phyloP scores from a whole-genome alignment of 2,329 filamentous ascomycete species.

The Neoscytalidium dimidiatum region DNA sequence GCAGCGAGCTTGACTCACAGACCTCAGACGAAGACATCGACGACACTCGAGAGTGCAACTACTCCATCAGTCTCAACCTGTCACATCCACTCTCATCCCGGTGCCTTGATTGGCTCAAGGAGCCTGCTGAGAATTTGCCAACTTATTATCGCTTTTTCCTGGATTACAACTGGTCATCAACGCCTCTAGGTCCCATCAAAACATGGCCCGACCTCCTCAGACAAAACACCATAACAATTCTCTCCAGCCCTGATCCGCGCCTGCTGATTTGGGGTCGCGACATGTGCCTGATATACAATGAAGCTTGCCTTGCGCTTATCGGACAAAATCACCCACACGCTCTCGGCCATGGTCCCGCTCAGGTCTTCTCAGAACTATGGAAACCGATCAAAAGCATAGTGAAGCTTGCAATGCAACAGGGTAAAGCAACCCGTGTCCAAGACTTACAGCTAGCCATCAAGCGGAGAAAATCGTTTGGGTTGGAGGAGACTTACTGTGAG shows the following conservation, averaged over 20 bases:
- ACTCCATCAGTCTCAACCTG: background rate
- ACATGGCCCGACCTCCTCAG: slow-evolving; percentile 69
- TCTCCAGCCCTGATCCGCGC: slow-evolving; percentile 56
- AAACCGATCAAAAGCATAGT: slow-evolving; percentile 1
- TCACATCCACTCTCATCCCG: background rate
- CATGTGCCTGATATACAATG: slow-evolving; percentile 72
- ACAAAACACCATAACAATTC: slow-evolving; percentile 73
- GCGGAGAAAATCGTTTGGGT: background rate
- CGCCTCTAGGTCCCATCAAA: slow-evolving; percentile 70
- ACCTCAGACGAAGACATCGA: background rate
- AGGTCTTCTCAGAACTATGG: slow-evolving; percentile 18
- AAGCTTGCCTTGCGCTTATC: slow-evolving; percentile 66
- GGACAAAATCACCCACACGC: slow-evolving; percentile 70
- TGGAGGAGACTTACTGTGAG: slow-evolving; percentile 21
- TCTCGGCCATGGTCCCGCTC: slow-evolving; percentile 55
- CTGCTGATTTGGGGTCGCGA: slow-evolving; percentile 54
- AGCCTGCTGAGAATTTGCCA: background rate
- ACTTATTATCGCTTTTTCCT: slow-evolving; percentile 9
- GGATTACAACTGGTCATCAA: slow-evolving; percentile 65
- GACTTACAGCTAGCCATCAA: slow-evolving; percentile 7
- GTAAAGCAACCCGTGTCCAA: slow-evolving; percentile 12
- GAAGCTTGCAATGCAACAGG: slow-evolving; percentile 16
- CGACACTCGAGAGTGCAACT: background rate
- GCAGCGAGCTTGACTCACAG: background rate
- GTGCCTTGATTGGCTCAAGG: slow-evolving; percentile 8